Evolutionary conservation across 129 eudicot genomes (phyloP), one percentile per base, ranked within the genome.

Genomic region (Dittrichia graveolens): DNA sequence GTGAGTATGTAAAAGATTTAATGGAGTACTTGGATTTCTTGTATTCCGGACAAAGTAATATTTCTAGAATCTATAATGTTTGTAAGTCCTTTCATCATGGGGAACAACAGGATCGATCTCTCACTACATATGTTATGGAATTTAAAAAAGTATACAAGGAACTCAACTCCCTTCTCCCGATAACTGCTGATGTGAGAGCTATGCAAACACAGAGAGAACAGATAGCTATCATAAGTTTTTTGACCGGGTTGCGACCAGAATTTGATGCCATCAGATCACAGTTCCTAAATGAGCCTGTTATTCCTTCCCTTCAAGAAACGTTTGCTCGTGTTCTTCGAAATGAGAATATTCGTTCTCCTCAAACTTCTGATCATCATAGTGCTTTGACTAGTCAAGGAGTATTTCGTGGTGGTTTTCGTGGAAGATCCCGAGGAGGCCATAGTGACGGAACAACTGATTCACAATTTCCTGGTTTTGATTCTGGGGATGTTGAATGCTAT

Each of bases 141-240:
- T 41, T 62, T 7, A 62, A 40, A n/a, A n/a, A n/a, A n/a, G n/a
- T n/a, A n/a, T 40, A 62, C n/a, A 50, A 63, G n/a, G 69, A 63
- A 14, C 5, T 63, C 5, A 63, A 63, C 39, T 3, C 52, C 7
- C 52, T 41, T 7, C 50, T 42, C 43, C 52, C 53, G 7, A 13
- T 63, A 16, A 42, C 52, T 14, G n/a, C 6, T n/a, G 50, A 39
- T 62, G 49, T 62, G 3, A 40, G n/a, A 41, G 68, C 38, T 4
- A 62, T 62, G 68, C 37, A 40, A 41, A 41, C 44, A 8, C 37
- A 62, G 15, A 14, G 68, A 13, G 68, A 65, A 65, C 55, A 65
- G 5, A 45, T 65, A 8, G 10, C 41, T 43, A 7, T 43, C 1
- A 65, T 44, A 16, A 65, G 55, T 45, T 65, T n/a, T n/a, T n/a